Conservation (phyloP, 352 stramenopile species). For the Pythium brachiatum region DNA sequence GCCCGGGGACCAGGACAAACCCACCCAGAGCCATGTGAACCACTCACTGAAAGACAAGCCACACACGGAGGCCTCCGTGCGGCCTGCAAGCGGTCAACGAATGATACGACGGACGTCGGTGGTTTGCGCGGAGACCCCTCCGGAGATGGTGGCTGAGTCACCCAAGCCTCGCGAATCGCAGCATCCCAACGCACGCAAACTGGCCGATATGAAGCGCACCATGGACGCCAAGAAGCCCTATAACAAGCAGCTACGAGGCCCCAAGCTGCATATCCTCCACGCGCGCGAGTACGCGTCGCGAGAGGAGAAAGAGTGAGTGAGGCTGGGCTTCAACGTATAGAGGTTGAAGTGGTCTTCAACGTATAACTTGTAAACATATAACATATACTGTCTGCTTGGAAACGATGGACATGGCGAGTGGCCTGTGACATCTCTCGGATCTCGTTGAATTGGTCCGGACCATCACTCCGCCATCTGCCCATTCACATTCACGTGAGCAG, state of each 20-base stretch:
- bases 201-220: conserved; percentile 25
- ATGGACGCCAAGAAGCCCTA: conserved; percentile 13
- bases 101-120: background rate
- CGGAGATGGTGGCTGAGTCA: background rate
- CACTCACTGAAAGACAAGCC: conserved; percentile 11
- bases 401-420: conserved; percentile 1
- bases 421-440: conserved; percentile 6
- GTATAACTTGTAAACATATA: conserved; percentile 2
- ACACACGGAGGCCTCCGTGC: background rate
- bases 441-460: conserved; percentile 1
- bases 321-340: background rate
- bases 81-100: background rate
- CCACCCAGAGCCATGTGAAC: conserved; percentile 1
- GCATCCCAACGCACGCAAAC: conserved; percentile 18
- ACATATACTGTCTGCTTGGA: conserved; percentile 18
- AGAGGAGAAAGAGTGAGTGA: conserved; percentile 6
- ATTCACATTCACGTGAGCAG: conserved; percentile 11
- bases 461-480: conserved; percentile 6
- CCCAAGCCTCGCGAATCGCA: background rate
- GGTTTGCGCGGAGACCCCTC: too few relatives aligned
- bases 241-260: conserved; percentile 23
- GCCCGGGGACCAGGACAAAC: conserved; percentile 4
- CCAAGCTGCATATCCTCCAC: conserved; percentile 49
- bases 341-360: conserved; percentile 5
- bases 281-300: conserved; percentile 24